phyloP scores from a whole-genome alignment of 2,329 filamentous ascomycete species.

The Hymenoscyphus fructigenus region DNA sequence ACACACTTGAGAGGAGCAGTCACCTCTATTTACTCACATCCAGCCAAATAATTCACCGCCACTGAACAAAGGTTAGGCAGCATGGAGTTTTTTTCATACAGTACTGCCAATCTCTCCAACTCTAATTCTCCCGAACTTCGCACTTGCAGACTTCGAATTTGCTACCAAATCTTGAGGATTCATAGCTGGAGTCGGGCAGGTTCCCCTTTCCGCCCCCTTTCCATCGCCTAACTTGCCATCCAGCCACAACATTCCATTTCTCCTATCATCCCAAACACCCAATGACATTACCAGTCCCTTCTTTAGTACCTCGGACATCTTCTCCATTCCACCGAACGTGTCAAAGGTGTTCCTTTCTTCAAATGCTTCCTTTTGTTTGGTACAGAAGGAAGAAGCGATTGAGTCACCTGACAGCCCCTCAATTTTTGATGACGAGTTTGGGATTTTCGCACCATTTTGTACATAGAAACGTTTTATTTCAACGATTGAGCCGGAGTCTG shows the following conservation, averaged over 20 bases:
- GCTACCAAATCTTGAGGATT: background rate
- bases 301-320: constrained; percentile 7
- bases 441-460: constrained; percentile 45
- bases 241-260: constrained; percentile 2
- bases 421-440: constrained; percentile 46
- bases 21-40: too few species aligned
- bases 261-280: background rate
- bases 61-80: too few species aligned
- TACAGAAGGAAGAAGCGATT: constrained; percentile 57
- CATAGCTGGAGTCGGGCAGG: background rate
- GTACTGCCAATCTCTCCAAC: too few species aligned
- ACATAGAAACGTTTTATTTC: constrained; percentile 49
- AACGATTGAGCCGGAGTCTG: constrained; percentile 47
- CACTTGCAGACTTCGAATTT: background rate
- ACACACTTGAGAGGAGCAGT: too few species aligned
- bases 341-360: constrained; percentile 51
- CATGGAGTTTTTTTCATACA: too few species aligned
- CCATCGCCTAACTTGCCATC: constrained; percentile 7
- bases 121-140: background rate
- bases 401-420: constrained; percentile 47
- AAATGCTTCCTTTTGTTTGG: constrained; percentile 51
- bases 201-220: background rate
- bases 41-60: too few species aligned
- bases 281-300: constrained; percentile 4
- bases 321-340: background rate